phyloP scores from a whole-genome alignment of 176 grass and related monocot species.

The Triticum aestivum region DNA sequence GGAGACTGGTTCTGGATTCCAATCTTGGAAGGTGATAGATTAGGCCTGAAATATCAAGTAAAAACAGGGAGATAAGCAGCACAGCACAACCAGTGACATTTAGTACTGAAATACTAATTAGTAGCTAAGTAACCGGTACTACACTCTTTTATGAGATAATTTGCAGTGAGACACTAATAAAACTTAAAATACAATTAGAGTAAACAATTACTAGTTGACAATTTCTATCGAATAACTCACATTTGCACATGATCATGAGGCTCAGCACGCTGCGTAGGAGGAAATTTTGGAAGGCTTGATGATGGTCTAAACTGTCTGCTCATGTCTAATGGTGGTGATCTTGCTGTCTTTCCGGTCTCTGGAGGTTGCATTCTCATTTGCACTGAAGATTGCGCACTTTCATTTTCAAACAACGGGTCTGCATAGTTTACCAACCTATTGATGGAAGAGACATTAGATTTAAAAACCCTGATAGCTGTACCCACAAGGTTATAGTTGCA shows the following conservation, averaged over 20 bases:
- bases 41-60: slow-evolving; percentile 28
- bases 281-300: slow-evolving; percentile 31
- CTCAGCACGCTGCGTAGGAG: slow-evolving; percentile 19
- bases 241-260: slow-evolving; percentile 34
- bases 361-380: slow-evolving; percentile 25
- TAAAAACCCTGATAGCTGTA: slow-evolving; percentile 3
- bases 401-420: slow-evolving; percentile 53
- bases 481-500: slow-evolving; percentile 4
- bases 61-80: not conserved
- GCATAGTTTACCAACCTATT: slow-evolving; percentile 50
- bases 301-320: slow-evolving; percentile 35
- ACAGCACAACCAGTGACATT: slow-evolving; percentile 5
- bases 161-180: not conserved
- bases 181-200: slow-evolving; percentile 4
- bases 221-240: slow-evolving; percentile 31
- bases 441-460: slow-evolving; percentile 30
- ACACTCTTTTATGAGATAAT: slow-evolving; percentile 5
- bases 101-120: not conserved
- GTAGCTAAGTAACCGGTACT: slow-evolving; percentile 7
- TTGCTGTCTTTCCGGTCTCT: slow-evolving; percentile 33
- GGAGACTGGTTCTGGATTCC: slow-evolving; percentile 6
- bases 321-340: slow-evolving; percentile 32
- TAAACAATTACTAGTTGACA: not conserved
- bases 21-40: slow-evolving; percentile 13
- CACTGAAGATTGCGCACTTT: slow-evolving; percentile 24